These are phyloP conservation scores for Hericium alpestre DNA, from an alignment of 768 basidiomycete genomes.

Conservation along the genomic window DNA sequence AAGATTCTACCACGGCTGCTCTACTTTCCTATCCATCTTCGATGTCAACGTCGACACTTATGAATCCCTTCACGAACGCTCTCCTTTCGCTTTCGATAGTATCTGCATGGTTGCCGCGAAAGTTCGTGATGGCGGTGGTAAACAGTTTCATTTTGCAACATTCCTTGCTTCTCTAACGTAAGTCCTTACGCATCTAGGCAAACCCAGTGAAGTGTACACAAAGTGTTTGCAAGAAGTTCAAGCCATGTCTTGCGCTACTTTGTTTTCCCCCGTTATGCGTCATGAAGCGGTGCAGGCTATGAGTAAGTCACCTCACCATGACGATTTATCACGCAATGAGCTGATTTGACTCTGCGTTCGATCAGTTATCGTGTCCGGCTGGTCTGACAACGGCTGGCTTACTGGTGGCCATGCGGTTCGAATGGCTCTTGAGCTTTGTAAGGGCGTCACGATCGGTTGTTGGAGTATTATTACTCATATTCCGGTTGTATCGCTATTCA, in stretches of 20 bases:
- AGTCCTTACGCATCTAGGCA: constrained; percentile 30
- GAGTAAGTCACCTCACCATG: constrained; percentile 48
- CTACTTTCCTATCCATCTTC: constrained; percentile 82
- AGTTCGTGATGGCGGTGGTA: constrained; percentile 84
- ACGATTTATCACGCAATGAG: not conserved
- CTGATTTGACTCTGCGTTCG: constrained; percentile 1
- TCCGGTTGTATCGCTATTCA: constrained; percentile 17
- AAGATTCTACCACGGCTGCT: constrained; percentile 90
- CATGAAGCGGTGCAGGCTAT: constrained; percentile 89
- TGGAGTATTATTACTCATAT: too few relatives aligned
- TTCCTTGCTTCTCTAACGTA: constrained; percentile 7
- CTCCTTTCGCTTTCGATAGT: constrained; percentile 85
- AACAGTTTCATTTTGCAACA: constrained; percentile 12
- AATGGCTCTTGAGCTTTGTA: constrained; percentile 91
- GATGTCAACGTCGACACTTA: constrained; percentile 77
- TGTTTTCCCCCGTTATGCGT: constrained; percentile 78
- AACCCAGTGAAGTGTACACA: constrained; percentile 61
- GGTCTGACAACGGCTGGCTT: constrained; percentile 94
- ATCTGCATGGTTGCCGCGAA: constrained; percentile 92
- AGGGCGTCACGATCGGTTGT: constrained; percentile 14
- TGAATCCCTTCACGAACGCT: constrained; percentile 76
- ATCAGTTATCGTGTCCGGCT: constrained; percentile 80
- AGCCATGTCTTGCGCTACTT: constrained; percentile 69
- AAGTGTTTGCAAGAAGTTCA: constrained; percentile 80
- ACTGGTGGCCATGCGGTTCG: constrained; percentile 93